Percentiles rank a stretch among this genome's conserved stretches.
Conservation (phyloP, 2,329 filamentous ascomycete genomes). For the Cladosporium velox region DNA sequence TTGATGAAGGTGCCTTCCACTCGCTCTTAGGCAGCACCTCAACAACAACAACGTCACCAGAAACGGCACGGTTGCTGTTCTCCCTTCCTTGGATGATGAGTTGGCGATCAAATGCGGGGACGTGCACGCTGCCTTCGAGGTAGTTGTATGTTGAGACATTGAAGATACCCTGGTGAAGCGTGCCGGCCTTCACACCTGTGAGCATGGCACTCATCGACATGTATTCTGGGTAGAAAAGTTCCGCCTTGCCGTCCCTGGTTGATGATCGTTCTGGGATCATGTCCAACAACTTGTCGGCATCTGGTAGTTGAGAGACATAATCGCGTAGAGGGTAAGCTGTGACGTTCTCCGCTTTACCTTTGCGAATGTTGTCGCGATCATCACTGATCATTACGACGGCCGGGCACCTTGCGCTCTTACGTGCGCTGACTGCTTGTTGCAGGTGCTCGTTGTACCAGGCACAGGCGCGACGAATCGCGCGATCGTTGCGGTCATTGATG, state of each 20-base stretch:
- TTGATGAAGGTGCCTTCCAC: constrained; percentile 94
- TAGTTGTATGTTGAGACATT: constrained; percentile 98
- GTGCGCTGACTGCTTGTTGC: constrained; percentile 59
- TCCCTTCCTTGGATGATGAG: constrained; percentile 87
- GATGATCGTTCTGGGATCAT: constrained; percentile 81
- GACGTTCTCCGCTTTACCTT: constrained; percentile 76
- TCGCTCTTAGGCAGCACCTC: constrained; percentile 91
- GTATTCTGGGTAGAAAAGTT: constrained; percentile 86
- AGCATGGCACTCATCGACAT: constrained; percentile 87
- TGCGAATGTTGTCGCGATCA: constrained; percentile 81
- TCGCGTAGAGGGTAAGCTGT: constrained; percentile 65
- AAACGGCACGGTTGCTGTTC: constrained; percentile 91
- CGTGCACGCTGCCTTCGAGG: constrained; percentile 87
- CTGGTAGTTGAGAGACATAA: constrained; percentile 82
- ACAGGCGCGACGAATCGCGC: constrained; percentile 81
- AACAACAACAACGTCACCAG: constrained; percentile 89
- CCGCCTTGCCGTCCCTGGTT: constrained; percentile 63
- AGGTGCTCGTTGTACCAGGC: constrained; percentile 90
- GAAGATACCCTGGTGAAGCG: constrained; percentile 91
- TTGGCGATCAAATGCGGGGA: constrained; percentile 84
- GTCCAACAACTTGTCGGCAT: constrained; percentile 82
- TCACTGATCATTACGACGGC: constrained; percentile 92
- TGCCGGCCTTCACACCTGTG: constrained; percentile 85
- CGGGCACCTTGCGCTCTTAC: constrained; percentile 60
- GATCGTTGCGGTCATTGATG: constrained; percentile 96